A percentile compares a stretch with the other conserved stretches of the same genome.
phyloP scores from a whole-genome alignment of 2,329 filamentous ascomycete genomes.

The Fusarium transvaalense region DNA sequence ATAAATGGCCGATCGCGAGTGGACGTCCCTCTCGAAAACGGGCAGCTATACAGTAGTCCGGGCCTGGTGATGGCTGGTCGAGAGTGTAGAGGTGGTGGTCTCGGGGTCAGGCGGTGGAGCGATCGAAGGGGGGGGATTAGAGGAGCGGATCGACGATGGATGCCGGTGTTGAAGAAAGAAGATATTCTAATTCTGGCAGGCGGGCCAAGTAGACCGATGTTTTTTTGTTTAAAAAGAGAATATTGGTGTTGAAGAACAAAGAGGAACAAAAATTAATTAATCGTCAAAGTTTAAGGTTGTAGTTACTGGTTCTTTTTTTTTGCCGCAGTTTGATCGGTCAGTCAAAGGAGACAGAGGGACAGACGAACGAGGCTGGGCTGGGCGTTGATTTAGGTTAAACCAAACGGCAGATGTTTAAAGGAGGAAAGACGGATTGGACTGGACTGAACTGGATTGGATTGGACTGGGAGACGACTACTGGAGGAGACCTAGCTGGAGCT shows the following conservation, averaged over 20 bases:
- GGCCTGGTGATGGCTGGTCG: slow-evolving; percentile 36
- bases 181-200: slow-evolving; percentile 30
- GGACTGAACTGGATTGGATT: too few species aligned
- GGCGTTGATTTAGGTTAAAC: slow-evolving; percentile 40
- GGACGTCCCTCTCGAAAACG: slow-evolving; percentile 17
- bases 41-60: slow-evolving; percentile 18
- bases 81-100: slow-evolving; percentile 32
- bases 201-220: slow-evolving; percentile 36
- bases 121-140: slow-evolving; percentile 43
- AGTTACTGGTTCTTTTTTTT: neutral
- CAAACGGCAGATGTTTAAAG: slow-evolving; percentile 41
- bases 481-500: too few species aligned
- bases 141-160: slow-evolving; percentile 43
- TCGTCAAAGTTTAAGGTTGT: slow-evolving; percentile 11
- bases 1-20: slow-evolving; percentile 12
- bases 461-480: too few species aligned
- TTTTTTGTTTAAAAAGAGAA: too few species aligned
- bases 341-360: slow-evolving; percentile 11
- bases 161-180: slow-evolving; percentile 22
- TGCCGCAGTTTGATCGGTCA: slow-evolving; percentile 14
- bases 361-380: slow-evolving; percentile 29
- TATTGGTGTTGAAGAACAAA: neutral
- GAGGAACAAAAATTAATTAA: slow-evolving; percentile 18
- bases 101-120: slow-evolving; percentile 47
- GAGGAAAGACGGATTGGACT: slow-evolving; percentile 28